phyloP scores from a whole-genome alignment of 345 rosid genomes.

The Camelina laxa region DNA sequence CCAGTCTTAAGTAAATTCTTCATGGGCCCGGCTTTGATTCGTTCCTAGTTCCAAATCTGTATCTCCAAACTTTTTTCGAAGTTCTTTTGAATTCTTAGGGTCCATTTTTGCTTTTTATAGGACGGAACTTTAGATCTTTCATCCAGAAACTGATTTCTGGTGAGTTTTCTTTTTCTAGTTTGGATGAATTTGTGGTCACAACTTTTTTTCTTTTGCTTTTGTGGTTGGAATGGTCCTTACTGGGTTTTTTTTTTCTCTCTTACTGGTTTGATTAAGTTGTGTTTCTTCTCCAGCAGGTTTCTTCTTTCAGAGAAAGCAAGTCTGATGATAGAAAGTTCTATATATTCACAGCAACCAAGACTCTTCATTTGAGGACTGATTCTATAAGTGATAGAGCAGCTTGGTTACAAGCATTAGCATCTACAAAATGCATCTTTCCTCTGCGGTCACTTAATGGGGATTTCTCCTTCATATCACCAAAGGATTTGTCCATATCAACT shows the following conservation, averaged over 20 bases:
- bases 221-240: constrained; percentile 14
- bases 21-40: constrained; percentile 44
- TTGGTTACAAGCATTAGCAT: constrained; percentile 92
- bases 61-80: constrained; percentile 25
- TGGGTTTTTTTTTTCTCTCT: not conserved
- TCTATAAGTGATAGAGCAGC: constrained; percentile 78
- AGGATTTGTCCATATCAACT: constrained; percentile 75
- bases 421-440: constrained; percentile 67
- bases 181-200: constrained; percentile 21
- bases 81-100: constrained; percentile 16
- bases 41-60: constrained; percentile 31
- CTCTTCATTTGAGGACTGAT: constrained; percentile 91
- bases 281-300: constrained; percentile 64
- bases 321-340: constrained; percentile 90
- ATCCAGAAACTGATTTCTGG: constrained; percentile 15
- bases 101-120: constrained; percentile 25
- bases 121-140: constrained; percentile 21
- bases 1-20: constrained; percentile 31
- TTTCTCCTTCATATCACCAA: constrained; percentile 58
- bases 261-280: constrained; percentile 14
- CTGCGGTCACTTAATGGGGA: constrained; percentile 64
- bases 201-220: not conserved
- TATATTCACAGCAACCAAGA: constrained; percentile 95
- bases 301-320: constrained; percentile 97
- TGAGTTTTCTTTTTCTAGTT: constrained; percentile 13